Evolutionary conservation across 768 basidiomycete genomes (phyloP), one percentile per base, ranked within the genome.

Genomic region (Erythrobasidium yunnanense): DNA sequence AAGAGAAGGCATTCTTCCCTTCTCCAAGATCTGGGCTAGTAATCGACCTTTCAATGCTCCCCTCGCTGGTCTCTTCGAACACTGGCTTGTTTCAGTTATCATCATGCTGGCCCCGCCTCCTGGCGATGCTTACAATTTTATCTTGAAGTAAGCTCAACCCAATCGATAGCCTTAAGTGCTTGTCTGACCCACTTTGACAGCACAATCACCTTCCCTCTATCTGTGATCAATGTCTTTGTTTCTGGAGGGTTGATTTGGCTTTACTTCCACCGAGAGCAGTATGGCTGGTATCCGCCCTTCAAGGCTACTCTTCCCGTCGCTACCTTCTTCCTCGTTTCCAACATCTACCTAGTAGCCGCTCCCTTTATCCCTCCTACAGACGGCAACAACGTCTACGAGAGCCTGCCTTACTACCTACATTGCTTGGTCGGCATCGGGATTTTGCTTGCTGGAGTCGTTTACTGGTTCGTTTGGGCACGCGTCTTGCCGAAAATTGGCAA

Each of bases 11-110:
- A 53, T 73, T 29, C 63, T 73, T 4, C 73, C 73, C 32, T 73
- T 71, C 65, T 63, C 70, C 13, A 51, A 58, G 33, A 71, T 73
- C 69, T 73, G 70, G 38, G 73, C 72, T 17, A 57, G 52, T 49
- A 73, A 72, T 66, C 63, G 66, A 49, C 73, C 73, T 15, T 73
- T 73, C 70, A 73, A 73, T 68, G 47, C 73, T 2, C 73, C 73
- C 33, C 56, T 72, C 45, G 69, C 73, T 17, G 73, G 73, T 55
- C 68, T 73, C 2, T 58, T 33, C 1, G 32, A 57, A 2, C 70
- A 73, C 30, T 73, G 70, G 69, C 57, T 62, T 8, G 69, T 73
- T 29, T 52, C 67, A 7, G 27, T 70, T 8, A 45, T 73, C 33
- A 67, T 71, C 52, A 68, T 71, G 23, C 68, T 71, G 18, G 68